Evolutionary conservation across 768 basidiomycete species (phyloP).

Genomic region (Phaeolepiota aurea): DNA sequence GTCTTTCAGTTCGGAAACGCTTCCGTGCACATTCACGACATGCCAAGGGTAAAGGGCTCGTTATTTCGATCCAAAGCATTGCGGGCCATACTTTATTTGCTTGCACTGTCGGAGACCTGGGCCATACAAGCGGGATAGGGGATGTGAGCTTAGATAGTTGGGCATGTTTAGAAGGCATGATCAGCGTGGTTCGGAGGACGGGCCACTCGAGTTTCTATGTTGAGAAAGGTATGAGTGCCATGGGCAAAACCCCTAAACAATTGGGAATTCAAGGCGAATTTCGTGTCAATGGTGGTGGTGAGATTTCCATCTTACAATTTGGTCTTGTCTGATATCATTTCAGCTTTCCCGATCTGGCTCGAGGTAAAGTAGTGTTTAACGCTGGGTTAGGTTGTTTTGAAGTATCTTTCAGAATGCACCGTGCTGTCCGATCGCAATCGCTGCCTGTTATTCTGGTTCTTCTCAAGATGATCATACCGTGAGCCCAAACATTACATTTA

Average conservation of each 20-base stretch:
- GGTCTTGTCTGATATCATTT: constrained; percentile 1
- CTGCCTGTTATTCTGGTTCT: constrained; percentile 75
- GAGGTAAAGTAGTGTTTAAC: constrained; percentile 37
- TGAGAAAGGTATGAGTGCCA: constrained; percentile 79
- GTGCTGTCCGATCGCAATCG: constrained; percentile 77
- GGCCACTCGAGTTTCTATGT: constrained; percentile 84
- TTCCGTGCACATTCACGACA: constrained; percentile 68
- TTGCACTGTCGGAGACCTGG: constrained; percentile 79
- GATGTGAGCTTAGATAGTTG: constrained; percentile 81
- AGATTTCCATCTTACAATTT: constrained; percentile 17
- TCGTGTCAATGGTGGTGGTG: constrained; percentile 71
- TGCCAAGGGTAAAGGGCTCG: constrained; percentile 70
- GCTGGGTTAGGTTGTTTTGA: constrained; percentile 3
- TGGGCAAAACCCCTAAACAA: constrained; percentile 70
- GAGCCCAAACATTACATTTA: constrained; percentile 14
- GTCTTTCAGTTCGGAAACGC: constrained; percentile 75
- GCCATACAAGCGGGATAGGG: constrained; percentile 52
- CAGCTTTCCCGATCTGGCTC: constrained; percentile 82
- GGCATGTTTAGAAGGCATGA: constrained; percentile 71
- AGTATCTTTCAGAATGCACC: constrained; percentile 50
- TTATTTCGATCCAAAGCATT: constrained; percentile 73
- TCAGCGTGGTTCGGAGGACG: constrained; percentile 68
- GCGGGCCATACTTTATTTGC: constrained; percentile 74
- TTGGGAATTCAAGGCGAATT: constrained; percentile 61
- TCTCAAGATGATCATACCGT: constrained; percentile 76